Percentiles rank a stretch among this genome's conserved stretches.
These are phyloP conservation scores for Xylaria sp. DNA, from an alignment of 2,329 filamentous ascomycete genomes.

Conservation along the genomic window DNA sequence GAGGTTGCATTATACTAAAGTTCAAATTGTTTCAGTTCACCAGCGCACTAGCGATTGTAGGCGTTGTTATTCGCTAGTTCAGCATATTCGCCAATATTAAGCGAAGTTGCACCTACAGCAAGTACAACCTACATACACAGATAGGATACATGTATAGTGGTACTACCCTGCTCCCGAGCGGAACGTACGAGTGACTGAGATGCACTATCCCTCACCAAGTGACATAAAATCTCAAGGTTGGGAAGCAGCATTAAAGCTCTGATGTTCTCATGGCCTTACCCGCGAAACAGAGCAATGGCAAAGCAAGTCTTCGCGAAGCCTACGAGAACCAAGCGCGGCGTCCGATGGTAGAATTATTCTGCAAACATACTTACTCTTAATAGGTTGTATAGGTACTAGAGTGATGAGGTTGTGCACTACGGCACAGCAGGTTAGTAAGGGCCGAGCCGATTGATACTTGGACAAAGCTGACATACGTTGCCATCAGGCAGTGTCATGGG, in stretches of 20 bases:
- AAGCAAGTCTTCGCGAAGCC: conserved; percentile 1
- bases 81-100: conserved; percentile 24
- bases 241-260: too few relatives aligned
- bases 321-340: neutral
- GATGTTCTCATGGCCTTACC: too few relatives aligned
- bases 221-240: too few relatives aligned
- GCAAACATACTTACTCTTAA: neutral
- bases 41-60: conserved; percentile 16
- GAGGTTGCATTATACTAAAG: neutral
- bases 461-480: neutral
- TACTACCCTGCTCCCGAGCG: neutral
- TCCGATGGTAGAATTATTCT: neutral
- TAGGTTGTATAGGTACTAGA: neutral
- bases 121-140: neutral
- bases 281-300: neutral
- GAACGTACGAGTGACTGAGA: too few relatives aligned
- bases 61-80: conserved; percentile 23
- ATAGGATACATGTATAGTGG: neutral
- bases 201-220: too few relatives aligned
- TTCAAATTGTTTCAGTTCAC: conserved; percentile 28
- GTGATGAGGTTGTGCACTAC: neutral
- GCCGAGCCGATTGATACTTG: neutral
- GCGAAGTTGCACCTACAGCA: conserved; percentile 25
- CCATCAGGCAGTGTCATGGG: conserved; percentile 2
- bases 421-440: too few relatives aligned